Evolutionary conservation across 2,329 filamentous ascomycete genomes (phyloP).

Genomic region (Talaromyces funiculosus): DNA sequence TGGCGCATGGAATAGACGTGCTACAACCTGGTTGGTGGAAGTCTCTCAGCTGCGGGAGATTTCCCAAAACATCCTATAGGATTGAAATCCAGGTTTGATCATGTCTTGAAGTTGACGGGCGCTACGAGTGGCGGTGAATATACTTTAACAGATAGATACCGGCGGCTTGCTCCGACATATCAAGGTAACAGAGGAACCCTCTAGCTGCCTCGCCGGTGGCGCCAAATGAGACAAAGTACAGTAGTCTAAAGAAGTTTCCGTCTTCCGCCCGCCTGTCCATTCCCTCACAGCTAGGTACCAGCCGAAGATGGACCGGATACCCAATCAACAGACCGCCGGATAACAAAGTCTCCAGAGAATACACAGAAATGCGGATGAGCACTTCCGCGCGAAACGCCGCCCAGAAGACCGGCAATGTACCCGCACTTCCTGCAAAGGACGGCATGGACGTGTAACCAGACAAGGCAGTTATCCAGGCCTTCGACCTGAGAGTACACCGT

Average conservation of each 20-base stretch:
- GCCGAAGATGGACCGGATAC: not conserved
- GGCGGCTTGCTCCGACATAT: not conserved
- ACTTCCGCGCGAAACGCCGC: not conserved
- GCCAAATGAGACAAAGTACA: not conserved
- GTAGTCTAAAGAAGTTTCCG: not conserved
- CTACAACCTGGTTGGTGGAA: conserved; percentile 3
- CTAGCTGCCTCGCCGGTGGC: not conserved
- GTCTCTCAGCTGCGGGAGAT: not conserved
- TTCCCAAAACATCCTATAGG: not conserved
- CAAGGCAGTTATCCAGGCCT: not conserved
- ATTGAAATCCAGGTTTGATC: not conserved
- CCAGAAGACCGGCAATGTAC: not conserved
- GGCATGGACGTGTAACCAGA: not conserved
- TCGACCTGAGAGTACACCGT: not conserved
- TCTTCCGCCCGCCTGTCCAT: not conserved
- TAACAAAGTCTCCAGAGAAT: not conserved
- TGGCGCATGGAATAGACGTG: conserved; percentile 2
- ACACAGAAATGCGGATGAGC: not conserved
- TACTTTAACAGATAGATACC: not conserved
- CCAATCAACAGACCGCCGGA: not conserved
- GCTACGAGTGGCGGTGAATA: conserved; percentile 4
- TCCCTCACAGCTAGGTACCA: not conserved
- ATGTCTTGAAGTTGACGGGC: not conserved
- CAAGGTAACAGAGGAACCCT: not conserved
- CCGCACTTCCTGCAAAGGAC: not conserved